Evolutionary conservation across 192 early-diverging fungal genomes (phyloP).

Genomic region (Coemansia sp.): DNA sequence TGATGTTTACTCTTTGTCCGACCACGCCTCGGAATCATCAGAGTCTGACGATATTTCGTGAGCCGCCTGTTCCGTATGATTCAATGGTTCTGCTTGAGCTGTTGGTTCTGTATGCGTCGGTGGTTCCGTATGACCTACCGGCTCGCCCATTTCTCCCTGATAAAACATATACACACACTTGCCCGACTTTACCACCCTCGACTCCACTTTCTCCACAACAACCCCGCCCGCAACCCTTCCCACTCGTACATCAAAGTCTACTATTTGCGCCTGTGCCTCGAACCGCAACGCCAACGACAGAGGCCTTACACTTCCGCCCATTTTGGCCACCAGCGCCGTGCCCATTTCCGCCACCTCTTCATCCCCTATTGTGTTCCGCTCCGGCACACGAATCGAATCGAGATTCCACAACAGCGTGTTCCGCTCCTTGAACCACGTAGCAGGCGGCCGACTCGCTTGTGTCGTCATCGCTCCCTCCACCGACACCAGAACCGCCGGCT

Average conservation of each 20-base stretch:
- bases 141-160: neutral
- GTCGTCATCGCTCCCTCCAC: conserved; percentile 26
- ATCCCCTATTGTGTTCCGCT: neutral
- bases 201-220: conserved; percentile 16
- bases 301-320: conserved; percentile 15
- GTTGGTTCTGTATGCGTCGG: too few relatives aligned
- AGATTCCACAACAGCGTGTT: conserved; percentile 45
- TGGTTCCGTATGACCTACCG: neutral
- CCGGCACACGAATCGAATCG: conserved; percentile 22
- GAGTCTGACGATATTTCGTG: conserved; percentile 18
- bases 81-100: too few relatives aligned
- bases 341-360: conserved; percentile 7
- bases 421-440: conserved; percentile 44
- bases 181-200: conserved; percentile 30
- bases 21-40: conserved; percentile 2
- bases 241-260: conserved; percentile 21
- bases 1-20: neutral
- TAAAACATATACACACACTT: conserved; percentile 25
- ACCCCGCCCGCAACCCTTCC: conserved; percentile 22
- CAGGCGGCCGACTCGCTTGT: conserved; percentile 43
- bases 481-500: conserved; percentile 28
- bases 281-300: conserved; percentile 35
- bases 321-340: conserved; percentile 22
- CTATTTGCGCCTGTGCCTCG: conserved; percentile 14
- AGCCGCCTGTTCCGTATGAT: too few relatives aligned